phyloP scores from a whole-genome alignment of 2,329 filamentous ascomycete species.

The Pseudogymnoascus sp. region DNA sequence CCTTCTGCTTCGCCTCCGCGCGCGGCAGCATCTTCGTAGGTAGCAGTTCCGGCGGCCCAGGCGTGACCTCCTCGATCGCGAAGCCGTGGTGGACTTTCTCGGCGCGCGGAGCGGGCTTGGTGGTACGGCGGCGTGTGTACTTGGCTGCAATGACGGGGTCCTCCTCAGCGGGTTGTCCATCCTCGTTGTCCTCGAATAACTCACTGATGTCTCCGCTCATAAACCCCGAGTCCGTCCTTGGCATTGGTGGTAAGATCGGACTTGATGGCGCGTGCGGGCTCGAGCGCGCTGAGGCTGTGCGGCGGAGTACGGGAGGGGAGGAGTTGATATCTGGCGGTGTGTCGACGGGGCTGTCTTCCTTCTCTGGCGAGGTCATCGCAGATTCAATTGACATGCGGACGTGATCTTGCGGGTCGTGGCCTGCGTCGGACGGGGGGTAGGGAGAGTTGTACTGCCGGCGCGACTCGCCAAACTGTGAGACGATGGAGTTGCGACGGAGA shows the following conservation, averaged over 20 bases:
- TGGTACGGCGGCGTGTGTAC: conserved; percentile 22
- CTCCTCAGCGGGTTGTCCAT: conserved; percentile 31
- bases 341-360: conserved; percentile 44
- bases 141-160: conserved; percentile 30
- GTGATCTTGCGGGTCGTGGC: conserved; percentile 26
- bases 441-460: conserved; percentile 32
- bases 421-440: conserved; percentile 32
- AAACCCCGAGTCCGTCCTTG: conserved; percentile 66
- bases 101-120: conserved; percentile 9
- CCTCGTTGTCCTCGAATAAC: conserved; percentile 55
- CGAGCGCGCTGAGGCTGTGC: conserved; percentile 57
- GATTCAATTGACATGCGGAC: conserved; percentile 34
- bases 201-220: conserved; percentile 56
- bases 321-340: conserved; percentile 82
- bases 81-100: conserved; percentile 22
- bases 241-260: conserved; percentile 51
- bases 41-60: conserved; percentile 36
- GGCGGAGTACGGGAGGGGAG: conserved; percentile 74
- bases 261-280: conserved; percentile 70
- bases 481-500: conserved; percentile 54
- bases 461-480: conserved; percentile 36
- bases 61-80: conserved; percentile 30
- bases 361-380: conserved; percentile 41
- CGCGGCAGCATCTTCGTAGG: conserved; percentile 30
- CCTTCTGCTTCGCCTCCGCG: conserved; percentile 18